Evolutionary conservation across 192 early-diverging fungal species (phyloP).

Genomic region (Umbelopsis ramanniana): DNA sequence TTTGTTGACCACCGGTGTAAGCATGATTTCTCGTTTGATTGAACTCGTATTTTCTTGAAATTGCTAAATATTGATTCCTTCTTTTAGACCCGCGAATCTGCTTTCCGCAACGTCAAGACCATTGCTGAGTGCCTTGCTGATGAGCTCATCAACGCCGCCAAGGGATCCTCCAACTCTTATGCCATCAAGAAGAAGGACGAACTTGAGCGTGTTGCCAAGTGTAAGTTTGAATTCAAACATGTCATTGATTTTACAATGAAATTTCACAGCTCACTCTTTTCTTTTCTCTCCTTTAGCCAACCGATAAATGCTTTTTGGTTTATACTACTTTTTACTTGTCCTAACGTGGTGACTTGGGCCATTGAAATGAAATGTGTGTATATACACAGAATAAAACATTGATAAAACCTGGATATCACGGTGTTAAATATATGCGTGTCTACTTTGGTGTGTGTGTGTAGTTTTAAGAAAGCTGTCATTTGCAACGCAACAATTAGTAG

Average conservation of each 20-base stretch:
- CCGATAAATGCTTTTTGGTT: constrained; percentile 25
- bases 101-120: constrained; percentile 99
- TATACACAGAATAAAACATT: constrained; percentile 11
- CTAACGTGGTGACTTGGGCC: constrained; percentile 9
- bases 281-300: neutral
- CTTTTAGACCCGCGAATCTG: constrained; percentile 83
- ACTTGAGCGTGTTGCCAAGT: constrained; percentile 88
- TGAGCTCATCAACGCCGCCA: constrained; percentile 98
- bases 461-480: neutral
- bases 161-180: constrained; percentile 98
- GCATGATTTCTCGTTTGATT: neutral
- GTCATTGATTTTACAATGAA: too few relatives aligned
- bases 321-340: constrained; percentile 9
- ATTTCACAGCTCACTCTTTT: too few relatives aligned
- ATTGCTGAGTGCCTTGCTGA: constrained; percentile 99
- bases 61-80: constrained; percentile 32
- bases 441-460: neutral
- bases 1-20: constrained; percentile 86
- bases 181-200: constrained; percentile 99
- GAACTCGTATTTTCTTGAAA: constrained; percentile 15
- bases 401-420: constrained; percentile 5
- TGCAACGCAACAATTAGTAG: too few relatives aligned
- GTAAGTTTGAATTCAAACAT: neutral
- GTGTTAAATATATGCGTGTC: neutral
- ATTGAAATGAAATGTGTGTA: neutral